Base-by-base conservation (phyloP, 2,329 filamentous ascomycete genomes). In the Macroventuria anomochaeta region DNA sequence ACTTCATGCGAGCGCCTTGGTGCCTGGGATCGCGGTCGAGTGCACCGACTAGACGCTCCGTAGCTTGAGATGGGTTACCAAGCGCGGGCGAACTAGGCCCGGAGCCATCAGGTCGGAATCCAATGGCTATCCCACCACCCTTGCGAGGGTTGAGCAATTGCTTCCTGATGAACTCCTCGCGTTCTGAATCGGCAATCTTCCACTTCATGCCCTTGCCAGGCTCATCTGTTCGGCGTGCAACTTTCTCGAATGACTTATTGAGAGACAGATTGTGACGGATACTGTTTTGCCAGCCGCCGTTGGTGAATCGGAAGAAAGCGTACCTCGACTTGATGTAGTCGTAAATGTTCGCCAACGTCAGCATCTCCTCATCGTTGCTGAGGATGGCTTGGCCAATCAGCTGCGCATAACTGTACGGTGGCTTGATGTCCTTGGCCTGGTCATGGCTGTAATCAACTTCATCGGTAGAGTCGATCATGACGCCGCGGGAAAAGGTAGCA, bases 161-260 rank as follows among this genome's bases (percentile, higher is more conserved):
- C 63, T 89, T 90, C 71, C 89, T 89, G 55, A 91, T 83, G 80
- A 97, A 96, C 46, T 96, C 93, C 15, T 97, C 91, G 41, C 89
- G 87, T 61, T 88, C 84, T 59, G 96, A 90, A 1, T 90, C 83
- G 3, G 91, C 87, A 68, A 99, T 93, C 75, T 93, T 91, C 95
- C 95, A 99, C 73, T 97, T 97, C 92, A 97, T 97, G 23, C 95
- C 95, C 74, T 99, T 99, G 11, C 95, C 95, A 18, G 95, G 95
- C 72, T 99, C 95, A 64, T 97, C 91, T 0, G 92, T 96, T 13
- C 90, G 88, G 39, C 95, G 88, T 3, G 95, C 90, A 7, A 96
- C 89, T 75, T 99, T 99, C 65, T 92, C 88, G 69, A 99, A 99
- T 0, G 89, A 87, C 72, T 97, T 96, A 75, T 96, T 97, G 34